Percentiles rank a stretch among this genome's conserved stretches.
Evolutionary conservation across 1,139 yeast genomes (phyloP).

Genomic region (Pneumocystis wakefieldiae): DNA sequence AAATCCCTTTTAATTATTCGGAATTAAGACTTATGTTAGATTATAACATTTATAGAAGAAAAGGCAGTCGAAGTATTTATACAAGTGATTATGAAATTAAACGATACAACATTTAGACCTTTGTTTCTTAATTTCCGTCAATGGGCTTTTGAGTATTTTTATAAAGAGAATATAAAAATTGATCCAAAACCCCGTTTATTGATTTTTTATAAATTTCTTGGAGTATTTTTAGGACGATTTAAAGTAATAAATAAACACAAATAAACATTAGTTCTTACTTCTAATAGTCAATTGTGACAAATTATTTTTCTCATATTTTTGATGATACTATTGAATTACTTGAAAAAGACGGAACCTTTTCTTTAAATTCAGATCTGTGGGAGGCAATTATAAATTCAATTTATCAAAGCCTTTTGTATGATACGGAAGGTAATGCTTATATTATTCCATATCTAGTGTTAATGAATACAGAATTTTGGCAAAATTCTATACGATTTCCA

Average conservation of each 20-base stretch:
- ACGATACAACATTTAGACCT: constrained; percentile 88
- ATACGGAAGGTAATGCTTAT: constrained; percentile 10
- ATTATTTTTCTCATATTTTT: constrained; percentile 70
- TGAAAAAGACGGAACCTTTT: constrained; percentile 15
- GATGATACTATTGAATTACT: constrained; percentile 54
- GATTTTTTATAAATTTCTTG: constrained; percentile 77
- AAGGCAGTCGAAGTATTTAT: constrained; percentile 62
- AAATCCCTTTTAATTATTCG: background rate
- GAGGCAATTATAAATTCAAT: constrained; percentile 18
- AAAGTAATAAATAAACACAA: constrained; percentile 7
- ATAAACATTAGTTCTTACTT: constrained; percentile 8
- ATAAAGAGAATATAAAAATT: constrained; percentile 40
- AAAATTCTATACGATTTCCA: constrained; percentile 70
- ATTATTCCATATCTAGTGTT: constrained; percentile 60
- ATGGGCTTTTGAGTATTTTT: constrained; percentile 70
- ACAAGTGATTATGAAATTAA: constrained; percentile 69
- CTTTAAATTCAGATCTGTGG: constrained; percentile 5
- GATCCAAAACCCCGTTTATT: constrained; percentile 41
- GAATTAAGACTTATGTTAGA: background rate
- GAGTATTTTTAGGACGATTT: constrained; percentile 65
- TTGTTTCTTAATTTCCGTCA: constrained; percentile 72
- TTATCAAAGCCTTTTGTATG: constrained; percentile 2
- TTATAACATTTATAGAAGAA: background rate
- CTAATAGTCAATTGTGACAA: constrained; percentile 62
- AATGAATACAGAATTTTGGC: constrained; percentile 86